Evolutionary conservation across 2,329 filamentous ascomycete species (phyloP).

Genomic region (Neurospora crassa): DNA sequence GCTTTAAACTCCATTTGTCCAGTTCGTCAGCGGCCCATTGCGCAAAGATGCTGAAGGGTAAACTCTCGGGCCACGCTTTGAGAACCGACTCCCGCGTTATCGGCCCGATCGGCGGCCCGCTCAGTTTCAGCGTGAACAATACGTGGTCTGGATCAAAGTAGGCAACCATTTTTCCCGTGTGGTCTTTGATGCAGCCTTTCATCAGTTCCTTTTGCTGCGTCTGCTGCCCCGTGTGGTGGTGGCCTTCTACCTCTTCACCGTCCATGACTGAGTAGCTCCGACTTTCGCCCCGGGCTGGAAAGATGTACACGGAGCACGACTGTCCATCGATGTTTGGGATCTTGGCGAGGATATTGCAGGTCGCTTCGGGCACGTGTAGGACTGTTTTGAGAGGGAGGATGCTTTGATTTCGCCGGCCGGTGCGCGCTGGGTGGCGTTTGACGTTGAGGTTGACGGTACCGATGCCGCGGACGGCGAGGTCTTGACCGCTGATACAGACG

Average conservation of each 20-base stretch:
- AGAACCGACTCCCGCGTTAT: not conserved
- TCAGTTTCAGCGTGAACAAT: not conserved
- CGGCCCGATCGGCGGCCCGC: not conserved
- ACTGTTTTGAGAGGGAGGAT: not conserved
- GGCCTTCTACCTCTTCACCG: not conserved
- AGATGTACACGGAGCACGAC: not conserved
- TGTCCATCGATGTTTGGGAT: not conserved
- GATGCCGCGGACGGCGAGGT: not conserved
- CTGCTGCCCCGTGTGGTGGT: not conserved
- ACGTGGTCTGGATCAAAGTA: not conserved
- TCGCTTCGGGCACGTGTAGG: not conserved
- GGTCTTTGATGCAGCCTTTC: not conserved
- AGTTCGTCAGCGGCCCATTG: not conserved
- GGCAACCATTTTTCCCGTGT: not conserved
- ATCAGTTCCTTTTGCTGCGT: not conserved
- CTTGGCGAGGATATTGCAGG: not conserved
- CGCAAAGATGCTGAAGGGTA: not conserved
- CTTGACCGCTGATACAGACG: not conserved
- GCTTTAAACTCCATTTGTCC: not conserved
- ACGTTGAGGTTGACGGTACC: not conserved
- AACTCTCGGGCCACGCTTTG: not conserved
- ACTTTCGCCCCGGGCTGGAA: not conserved
- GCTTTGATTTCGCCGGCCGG: not conserved
- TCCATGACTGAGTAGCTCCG: not conserved
- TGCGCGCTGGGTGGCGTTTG: not conserved